These are phyloP conservation scores for Plenodomus tracheiphilus DNA, from an alignment of 2,329 filamentous ascomycete species.

Conservation along the genomic window DNA sequence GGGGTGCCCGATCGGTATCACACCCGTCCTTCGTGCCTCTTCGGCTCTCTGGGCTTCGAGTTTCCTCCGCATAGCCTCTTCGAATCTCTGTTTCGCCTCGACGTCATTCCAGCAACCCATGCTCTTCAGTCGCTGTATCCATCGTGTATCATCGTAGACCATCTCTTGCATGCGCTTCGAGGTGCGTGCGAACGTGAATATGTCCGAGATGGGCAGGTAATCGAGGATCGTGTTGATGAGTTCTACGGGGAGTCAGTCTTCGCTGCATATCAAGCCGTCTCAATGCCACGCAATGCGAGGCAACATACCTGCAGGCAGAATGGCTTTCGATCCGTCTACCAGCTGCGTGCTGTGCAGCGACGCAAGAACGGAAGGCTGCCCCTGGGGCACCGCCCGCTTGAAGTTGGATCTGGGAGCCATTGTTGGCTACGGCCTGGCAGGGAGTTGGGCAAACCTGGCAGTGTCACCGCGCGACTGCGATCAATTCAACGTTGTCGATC, in stretches of 20 bases:
- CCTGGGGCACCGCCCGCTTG: conserved; percentile 48
- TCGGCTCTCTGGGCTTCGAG: conserved; percentile 60
- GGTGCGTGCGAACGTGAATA: conserved; percentile 80
- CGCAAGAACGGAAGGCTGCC: conserved; percentile 62
- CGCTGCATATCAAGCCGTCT: not conserved
- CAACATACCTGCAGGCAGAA: conserved; percentile 75
- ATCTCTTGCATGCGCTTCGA: conserved; percentile 92
- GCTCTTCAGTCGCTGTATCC: conserved; percentile 81
- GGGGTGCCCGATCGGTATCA: conserved; percentile 34
- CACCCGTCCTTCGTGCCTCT: conserved; percentile 44
- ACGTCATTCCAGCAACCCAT: conserved; percentile 93
- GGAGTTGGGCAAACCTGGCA: not conserved
- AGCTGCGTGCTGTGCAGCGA: conserved; percentile 81
- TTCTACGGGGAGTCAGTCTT: conserved; percentile 56
- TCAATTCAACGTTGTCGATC: not conserved
- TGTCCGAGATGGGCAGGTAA: conserved; percentile 81
- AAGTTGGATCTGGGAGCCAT: conserved; percentile 53
- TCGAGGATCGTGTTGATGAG: conserved; percentile 87
- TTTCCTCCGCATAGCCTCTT: conserved; percentile 64
- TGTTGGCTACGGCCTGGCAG: not conserved
- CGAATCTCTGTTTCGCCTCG: conserved; percentile 79
- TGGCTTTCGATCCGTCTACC: conserved; percentile 73
- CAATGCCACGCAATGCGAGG: not conserved
- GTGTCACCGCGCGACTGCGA: not conserved
- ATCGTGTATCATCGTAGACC: conserved; percentile 97